Percentiles rank a stretch among this genome's conserved stretches.
Evolutionary conservation across 352 stramenopile genomes (phyloP).

Genomic region (Phytophthora melonis): DNA sequence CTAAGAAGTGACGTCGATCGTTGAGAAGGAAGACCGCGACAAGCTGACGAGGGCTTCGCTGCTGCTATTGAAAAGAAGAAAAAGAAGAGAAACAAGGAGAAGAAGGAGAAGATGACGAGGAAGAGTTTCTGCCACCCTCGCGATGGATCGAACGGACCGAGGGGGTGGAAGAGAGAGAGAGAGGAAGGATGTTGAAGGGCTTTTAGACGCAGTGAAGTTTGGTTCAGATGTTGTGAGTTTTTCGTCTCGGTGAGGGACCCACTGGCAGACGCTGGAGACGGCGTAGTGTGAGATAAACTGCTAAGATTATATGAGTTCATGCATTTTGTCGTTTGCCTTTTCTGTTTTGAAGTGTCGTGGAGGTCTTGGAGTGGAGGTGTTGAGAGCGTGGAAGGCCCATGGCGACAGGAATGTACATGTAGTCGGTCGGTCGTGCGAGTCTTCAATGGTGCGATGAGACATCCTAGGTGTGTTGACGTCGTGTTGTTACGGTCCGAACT

Average conservation of each 20-base stretch:
- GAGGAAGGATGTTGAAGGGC: not conserved
- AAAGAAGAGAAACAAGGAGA: too few species aligned
- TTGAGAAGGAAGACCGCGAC: constrained; percentile 1
- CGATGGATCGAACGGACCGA: constrained; percentile 44
- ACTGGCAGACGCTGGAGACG: not conserved
- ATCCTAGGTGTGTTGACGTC: too few species aligned
- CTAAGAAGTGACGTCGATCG: constrained; percentile 16
- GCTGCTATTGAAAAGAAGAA: too few species aligned
- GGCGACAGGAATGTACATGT: too few species aligned
- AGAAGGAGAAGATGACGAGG: too few species aligned
- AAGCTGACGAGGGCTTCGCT: constrained; percentile 1
- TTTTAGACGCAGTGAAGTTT: constrained; percentile 22
- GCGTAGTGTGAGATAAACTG: not conserved
- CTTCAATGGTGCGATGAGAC: too few species aligned
- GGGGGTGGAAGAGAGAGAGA: constrained; percentile 1
- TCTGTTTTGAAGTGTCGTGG: not conserved
- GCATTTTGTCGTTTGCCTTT: not conserved
- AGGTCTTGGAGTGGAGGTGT: not conserved
- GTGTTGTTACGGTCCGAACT: too few species aligned
- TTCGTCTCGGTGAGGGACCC: not conserved
- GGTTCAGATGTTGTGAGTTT: constrained; percentile 5
- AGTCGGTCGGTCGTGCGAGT: too few species aligned
- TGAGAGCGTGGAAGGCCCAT: not conserved
- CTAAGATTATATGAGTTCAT: not conserved
- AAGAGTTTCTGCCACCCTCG: constrained; percentile 4